These are phyloP conservation scores for Neurospora sp. DNA, from an alignment of 495 filamentous ascomycete genomes.

Conservation along the genomic window DNA sequence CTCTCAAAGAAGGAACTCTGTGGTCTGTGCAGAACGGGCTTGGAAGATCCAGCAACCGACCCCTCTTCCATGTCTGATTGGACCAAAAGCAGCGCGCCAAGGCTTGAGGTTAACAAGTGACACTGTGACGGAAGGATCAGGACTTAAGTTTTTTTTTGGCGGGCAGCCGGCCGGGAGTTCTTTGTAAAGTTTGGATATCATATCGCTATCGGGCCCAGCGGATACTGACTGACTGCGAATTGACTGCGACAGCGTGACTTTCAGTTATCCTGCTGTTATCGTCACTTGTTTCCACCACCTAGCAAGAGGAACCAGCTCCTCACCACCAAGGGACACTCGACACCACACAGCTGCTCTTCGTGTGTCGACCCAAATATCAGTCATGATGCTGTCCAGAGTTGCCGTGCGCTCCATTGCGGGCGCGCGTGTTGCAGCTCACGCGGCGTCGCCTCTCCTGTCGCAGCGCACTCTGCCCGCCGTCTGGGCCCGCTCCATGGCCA, in stretches of 20 bases:
- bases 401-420: constrained; percentile 25
- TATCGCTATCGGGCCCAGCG: neutral
- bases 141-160: neutral
- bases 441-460: constrained; percentile 16
- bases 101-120: neutral
- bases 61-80: neutral
- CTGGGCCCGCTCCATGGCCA: constrained; percentile 34
- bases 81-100: neutral
- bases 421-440: constrained; percentile 14
- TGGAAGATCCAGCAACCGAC: neutral
- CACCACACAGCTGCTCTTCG: neutral
- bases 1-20: neutral
- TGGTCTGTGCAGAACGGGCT: neutral
- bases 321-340: neutral
- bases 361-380: neutral
- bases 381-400: constrained; percentile 34
- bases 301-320: neutral
- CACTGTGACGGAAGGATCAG: neutral
- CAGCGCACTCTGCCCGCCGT: constrained; percentile 15
- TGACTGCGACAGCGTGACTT: neutral
- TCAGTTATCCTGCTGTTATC: neutral
- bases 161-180: neutral
- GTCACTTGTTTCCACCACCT: neutral
- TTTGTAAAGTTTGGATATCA: neutral
- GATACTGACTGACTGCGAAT: neutral